These are phyloP conservation scores for Vitellaria paradoxa DNA, from an alignment of 179 eudicot genomes.

Conservation along the genomic window DNA sequence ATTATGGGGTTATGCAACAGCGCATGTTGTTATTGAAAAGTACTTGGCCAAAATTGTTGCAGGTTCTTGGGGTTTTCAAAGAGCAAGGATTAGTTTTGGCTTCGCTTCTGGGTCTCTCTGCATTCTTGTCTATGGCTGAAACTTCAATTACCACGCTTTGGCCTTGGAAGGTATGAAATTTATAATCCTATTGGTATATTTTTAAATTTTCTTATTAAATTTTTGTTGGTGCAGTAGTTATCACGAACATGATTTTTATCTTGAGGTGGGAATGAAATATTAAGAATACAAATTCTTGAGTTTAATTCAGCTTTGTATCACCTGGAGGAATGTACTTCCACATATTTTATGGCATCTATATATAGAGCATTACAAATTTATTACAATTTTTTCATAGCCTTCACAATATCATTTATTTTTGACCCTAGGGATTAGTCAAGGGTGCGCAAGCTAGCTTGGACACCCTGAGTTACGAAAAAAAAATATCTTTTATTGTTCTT, in stretches of 20 bases:
- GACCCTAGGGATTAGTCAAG: no score
- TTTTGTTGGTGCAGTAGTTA: neutral
- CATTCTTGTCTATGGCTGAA: conserved; percentile 81
- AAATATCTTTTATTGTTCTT: no score
- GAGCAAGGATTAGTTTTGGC: conserved; percentile 79
- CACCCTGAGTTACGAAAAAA: no score
- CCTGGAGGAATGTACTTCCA: neutral
- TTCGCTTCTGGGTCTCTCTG: conserved; percentile 56
- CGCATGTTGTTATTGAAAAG: conserved; percentile 36
- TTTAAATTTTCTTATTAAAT: neutral
- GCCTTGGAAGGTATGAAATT: conserved; percentile 73
- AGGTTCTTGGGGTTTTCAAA: conserved; percentile 65
- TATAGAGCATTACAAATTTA: no score
- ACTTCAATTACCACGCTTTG: conserved; percentile 77
- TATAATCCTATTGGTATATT: neutral
- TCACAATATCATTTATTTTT: no score
- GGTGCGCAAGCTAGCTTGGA: no score
- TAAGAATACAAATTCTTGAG: neutral
- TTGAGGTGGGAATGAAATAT: neutral
- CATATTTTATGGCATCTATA: neutral
- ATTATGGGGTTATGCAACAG: conserved; percentile 49
- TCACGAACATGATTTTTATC: neutral
- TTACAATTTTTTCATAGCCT: no score
- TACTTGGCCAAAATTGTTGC: conserved; percentile 76
- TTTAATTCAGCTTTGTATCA: neutral